Percentiles rank a stretch among this genome's conserved stretches.
These are phyloP conservation scores for Erysimum cheiri DNA, from an alignment of 441 rosid genomes.

Conservation along the genomic window DNA sequence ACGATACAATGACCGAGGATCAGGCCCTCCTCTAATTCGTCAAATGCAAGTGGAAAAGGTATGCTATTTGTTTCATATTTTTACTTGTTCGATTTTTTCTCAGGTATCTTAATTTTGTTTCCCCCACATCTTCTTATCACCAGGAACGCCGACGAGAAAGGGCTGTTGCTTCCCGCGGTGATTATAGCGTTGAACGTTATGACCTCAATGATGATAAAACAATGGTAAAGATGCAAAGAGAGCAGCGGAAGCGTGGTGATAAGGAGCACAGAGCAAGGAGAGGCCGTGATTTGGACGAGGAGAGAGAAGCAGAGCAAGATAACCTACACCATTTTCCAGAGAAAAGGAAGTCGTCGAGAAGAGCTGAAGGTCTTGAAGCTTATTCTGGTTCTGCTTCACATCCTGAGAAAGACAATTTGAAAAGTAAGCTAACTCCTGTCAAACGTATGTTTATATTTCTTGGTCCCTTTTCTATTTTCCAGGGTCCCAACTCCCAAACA, in stretches of 20 bases:
- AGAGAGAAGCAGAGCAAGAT: constrained; percentile 77
- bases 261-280: constrained; percentile 81
- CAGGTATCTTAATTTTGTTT: constrained; percentile 33
- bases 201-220: constrained; percentile 79
- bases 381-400: constrained; percentile 57
- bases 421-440: constrained; percentile 60
- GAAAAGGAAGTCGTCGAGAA: constrained; percentile 66
- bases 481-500: constrained; percentile 16
- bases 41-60: constrained; percentile 80
- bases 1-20: constrained; percentile 60
- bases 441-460: constrained; percentile 11
- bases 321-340: constrained; percentile 66
- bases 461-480: constrained; percentile 10
- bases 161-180: constrained; percentile 59
- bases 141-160: constrained; percentile 83
- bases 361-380: constrained; percentile 73
- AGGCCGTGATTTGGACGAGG: constrained; percentile 75
- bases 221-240: constrained; percentile 67
- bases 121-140: constrained; percentile 40
- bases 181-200: constrained; percentile 76
- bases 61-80: constrained; percentile 19
- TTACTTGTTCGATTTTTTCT: constrained; percentile 7
- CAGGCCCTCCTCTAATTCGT: constrained; percentile 57
- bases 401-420: constrained; percentile 77
- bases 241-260: constrained; percentile 70